phyloP scores from a whole-genome alignment of 2,329 filamentous ascomycete genomes.

The Pseudocercospora vitis region DNA sequence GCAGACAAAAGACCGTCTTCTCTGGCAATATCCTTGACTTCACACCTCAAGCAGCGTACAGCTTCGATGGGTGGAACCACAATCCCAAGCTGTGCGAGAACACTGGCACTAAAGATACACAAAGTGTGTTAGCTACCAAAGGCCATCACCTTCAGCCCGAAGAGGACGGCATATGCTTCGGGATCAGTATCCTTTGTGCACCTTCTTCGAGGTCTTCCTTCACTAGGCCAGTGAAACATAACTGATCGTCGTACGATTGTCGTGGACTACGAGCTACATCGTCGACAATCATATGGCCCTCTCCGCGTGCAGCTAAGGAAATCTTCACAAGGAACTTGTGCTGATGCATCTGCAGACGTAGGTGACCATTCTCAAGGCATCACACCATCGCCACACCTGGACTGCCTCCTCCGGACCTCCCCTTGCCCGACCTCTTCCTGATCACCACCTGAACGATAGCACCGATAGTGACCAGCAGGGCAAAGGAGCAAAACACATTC shows the following conservation, averaged over 20 bases:
- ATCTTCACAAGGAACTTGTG: too few relatives aligned
- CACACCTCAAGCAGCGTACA: constrained; percentile 40
- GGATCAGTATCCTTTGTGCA: too few relatives aligned
- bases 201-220: too few relatives aligned
- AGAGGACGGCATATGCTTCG: constrained; percentile 42
- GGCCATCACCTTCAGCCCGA: constrained; percentile 24
- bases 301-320: too few relatives aligned
- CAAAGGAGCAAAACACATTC: not conserved
- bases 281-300: too few relatives aligned
- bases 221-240: too few relatives aligned
- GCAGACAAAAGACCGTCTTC: constrained; percentile 52
- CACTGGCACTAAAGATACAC: constrained; percentile 41
- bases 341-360: too few relatives aligned
- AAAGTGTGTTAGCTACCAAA: constrained; percentile 24
- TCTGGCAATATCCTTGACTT: constrained; percentile 51
- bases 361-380: too few relatives aligned
- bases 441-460: not conserved
- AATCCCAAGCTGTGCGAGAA: constrained; percentile 42
- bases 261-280: too few relatives aligned
- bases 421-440: not conserved
- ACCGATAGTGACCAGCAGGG: not conserved
- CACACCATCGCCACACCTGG: not conserved
- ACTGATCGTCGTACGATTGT: too few relatives aligned
- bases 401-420: not conserved
- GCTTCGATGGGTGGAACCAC: constrained; percentile 42